Base-by-base conservation (phyloP, 495 filamentous ascomycete genomes). In the Hypoxylon crocopeplum region DNA sequence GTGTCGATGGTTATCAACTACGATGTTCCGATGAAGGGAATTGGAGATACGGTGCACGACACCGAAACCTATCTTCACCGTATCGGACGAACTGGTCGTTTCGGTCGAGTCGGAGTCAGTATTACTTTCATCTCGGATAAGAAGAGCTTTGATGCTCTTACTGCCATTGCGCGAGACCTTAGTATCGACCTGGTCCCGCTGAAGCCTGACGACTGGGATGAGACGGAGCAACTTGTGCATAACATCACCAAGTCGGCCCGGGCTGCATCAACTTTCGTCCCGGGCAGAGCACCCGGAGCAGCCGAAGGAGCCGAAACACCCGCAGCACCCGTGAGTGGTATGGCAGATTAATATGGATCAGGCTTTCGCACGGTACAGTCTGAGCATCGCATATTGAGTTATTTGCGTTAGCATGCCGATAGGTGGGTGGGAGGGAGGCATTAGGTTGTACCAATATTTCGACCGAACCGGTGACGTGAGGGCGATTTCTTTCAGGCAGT, bases 1-100 rank as follows among this genome's bases (percentile, higher is more conserved):
- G 95, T 98, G 2, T 95, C 91, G 13, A 90, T 99, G 82, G 95
- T 99, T 27, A 88, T 99, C 75, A 99, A 99, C 77, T 99, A 98
- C 73, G 88, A 87, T 65, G 85, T 87, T 55, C 85, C 85, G 1
- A 84, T 86, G 75, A 84, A 83, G 60, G 79, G 78, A 6, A 48
- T 65, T 15, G 73, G 73, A 45, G 76, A 82, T 29, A 44, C 56
- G 10, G 75, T 75, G 48, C 85, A 92, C 2, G 94, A 99, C 66
- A 82, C 82, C 19, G 91, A 97, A 73, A 98, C 95, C 3, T 99
- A 99, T 69, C 89, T 99, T 33, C 94, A 99, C 82, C 90, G 94
- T 72, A 98, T 98, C 69, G 94, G 94, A 53, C 91, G 94, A 69
- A 98, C 95, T 1, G 95, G 95, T 47, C 90, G 95, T 36, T 99